These are phyloP conservation scores for Samsoniella hepiali DNA, from an alignment of 2,329 filamentous ascomycete species.

Conservation along the genomic window DNA sequence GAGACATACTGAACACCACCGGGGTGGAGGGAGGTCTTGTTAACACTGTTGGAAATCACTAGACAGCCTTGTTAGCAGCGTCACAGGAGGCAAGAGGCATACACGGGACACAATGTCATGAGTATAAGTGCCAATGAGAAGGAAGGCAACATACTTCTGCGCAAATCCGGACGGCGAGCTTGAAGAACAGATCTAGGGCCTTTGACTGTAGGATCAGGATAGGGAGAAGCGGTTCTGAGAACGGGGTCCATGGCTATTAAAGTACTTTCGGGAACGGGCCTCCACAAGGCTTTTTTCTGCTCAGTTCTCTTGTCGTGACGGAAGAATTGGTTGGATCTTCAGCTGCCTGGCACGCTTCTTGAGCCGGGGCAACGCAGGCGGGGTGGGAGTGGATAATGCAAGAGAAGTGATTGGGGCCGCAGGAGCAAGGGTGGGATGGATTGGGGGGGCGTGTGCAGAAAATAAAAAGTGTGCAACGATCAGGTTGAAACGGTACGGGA, in stretches of 20 bases:
- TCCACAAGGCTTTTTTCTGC: conserved; percentile 17
- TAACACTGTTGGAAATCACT: conserved; percentile 64
- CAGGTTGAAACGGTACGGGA: conserved; percentile 17
- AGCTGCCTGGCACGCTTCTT: conserved; percentile 19
- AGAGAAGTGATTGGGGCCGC: conserved; percentile 4
- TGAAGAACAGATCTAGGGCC: conserved; percentile 39
- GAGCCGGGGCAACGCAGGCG: conserved; percentile 17
- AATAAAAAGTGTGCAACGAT: not conserved
- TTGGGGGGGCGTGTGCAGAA: conserved; percentile 15
- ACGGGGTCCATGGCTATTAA: conserved; percentile 44
- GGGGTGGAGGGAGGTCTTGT: conserved; percentile 91
- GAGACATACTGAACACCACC: conserved; percentile 80
- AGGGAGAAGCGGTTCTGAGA: conserved; percentile 36
- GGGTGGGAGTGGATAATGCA: conserved; percentile 13
- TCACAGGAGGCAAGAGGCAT: conserved; percentile 1
- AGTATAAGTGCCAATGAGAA: conserved; percentile 10
- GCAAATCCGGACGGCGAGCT: conserved; percentile 36
- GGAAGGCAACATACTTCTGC: conserved; percentile 38
- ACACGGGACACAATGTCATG: not conserved
- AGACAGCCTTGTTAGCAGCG: conserved; percentile 21
- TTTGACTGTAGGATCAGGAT: conserved; percentile 39
- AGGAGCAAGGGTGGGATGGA: conserved; percentile 1
- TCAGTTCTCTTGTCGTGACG: conserved; percentile 18
- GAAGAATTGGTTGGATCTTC: conserved; percentile 19
- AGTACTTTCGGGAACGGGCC: conserved; percentile 23